Percentiles rank a stretch among this genome's conserved stretches.
phyloP scores from a whole-genome alignment of 2,329 filamentous ascomycete species.

The Pseudocercospora eumusae region DNA sequence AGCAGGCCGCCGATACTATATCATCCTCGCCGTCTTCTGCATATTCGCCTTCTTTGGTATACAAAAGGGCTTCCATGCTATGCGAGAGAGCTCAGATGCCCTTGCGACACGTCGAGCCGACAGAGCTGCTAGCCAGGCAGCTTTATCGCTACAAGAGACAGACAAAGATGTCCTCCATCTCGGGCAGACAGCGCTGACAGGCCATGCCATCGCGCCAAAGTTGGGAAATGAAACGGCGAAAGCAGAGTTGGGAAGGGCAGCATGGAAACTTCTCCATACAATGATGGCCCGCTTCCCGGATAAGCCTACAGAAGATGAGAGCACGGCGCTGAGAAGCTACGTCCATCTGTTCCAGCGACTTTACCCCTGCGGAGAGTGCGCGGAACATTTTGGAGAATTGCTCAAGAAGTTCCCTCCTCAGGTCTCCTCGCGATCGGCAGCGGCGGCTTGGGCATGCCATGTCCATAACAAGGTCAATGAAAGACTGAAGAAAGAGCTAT shows the following conservation, averaged over 20 bases:
- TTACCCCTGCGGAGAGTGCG: slow-evolving; percentile 69
- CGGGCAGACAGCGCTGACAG: slow-evolving; percentile 18
- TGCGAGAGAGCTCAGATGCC: slow-evolving; percentile 7
- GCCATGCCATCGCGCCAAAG: slow-evolving; percentile 73
- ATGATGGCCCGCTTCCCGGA: slow-evolving; percentile 67
- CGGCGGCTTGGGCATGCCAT: slow-evolving; percentile 67
- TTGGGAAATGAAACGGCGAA: slow-evolving; percentile 81
- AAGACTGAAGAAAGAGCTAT: slow-evolving; percentile 60
- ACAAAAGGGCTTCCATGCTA: slow-evolving; percentile 14
- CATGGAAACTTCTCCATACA: slow-evolving; percentile 68
- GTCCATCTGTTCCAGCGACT: slow-evolving; percentile 65
- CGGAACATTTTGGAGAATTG: slow-evolving; percentile 62
- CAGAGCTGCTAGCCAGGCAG: slow-evolving; percentile 4
- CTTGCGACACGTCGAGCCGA: not conserved
- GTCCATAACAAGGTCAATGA: slow-evolving; percentile 68
- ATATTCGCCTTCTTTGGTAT: slow-evolving; percentile 51
- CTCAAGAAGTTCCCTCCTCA: slow-evolving; percentile 65
- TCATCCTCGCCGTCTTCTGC: slow-evolving; percentile 17
- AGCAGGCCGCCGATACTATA: slow-evolving; percentile 10
- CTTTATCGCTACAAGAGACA: slow-evolving; percentile 1
- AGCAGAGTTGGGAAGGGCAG: slow-evolving; percentile 64
- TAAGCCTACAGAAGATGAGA: slow-evolving; percentile 61
- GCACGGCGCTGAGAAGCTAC: slow-evolving; percentile 60
- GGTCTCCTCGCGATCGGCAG: slow-evolving; percentile 61
- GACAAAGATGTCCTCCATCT: slow-evolving; percentile 11